A percentile compares a stretch with the other conserved stretches of the same genome.
Evolutionary conservation across 1,284 basidiomycete species (phyloP).

Genomic region (Moesziomyces antarcticus): DNA sequence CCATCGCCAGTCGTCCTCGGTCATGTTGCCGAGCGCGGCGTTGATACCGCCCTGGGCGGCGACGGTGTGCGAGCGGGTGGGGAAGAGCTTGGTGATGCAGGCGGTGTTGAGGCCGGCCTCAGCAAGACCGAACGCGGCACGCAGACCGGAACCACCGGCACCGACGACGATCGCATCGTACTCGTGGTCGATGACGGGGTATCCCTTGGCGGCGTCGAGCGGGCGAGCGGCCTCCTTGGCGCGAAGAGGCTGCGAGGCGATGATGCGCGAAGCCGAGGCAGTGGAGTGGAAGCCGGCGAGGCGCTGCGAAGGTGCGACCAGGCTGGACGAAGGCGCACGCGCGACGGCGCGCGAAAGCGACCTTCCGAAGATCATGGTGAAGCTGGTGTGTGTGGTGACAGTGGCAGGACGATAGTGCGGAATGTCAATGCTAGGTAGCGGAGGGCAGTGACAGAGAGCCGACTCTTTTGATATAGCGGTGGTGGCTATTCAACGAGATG

Average conservation of each 20-base stretch:
- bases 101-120: slow-evolving; percentile 93
- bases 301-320: slow-evolving; percentile 41
- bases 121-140: slow-evolving; percentile 98
- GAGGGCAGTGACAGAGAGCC: too few relatives aligned
- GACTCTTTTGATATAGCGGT: too few relatives aligned
- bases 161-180: slow-evolving; percentile 70
- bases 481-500: too few relatives aligned
- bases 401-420: neutral
- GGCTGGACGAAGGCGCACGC: slow-evolving; percentile 46
- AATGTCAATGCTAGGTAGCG: too few relatives aligned
- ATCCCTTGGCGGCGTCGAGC: slow-evolving; percentile 72
- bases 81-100: slow-evolving; percentile 98
- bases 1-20: slow-evolving; percentile 92
- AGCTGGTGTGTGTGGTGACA: slow-evolving; percentile 4
- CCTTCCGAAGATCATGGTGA: slow-evolving; percentile 46
- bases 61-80: slow-evolving; percentile 98
- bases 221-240: slow-evolving; percentile 79
- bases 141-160: slow-evolving; percentile 96
- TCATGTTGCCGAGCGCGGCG: slow-evolving; percentile 91
- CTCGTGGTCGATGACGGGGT: slow-evolving; percentile 94
- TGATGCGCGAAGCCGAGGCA: slow-evolving; percentile 71
- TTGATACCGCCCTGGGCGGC: slow-evolving; percentile 99
- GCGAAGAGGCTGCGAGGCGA: slow-evolving; percentile 80
- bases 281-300: slow-evolving; percentile 59
- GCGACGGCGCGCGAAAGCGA: slow-evolving; percentile 53